A percentile compares a stretch with the other conserved stretches of the same genome.
Evolutionary conservation across 176 grass and related monocot genomes (phyloP).

Genomic region (Pontederia paniculata): DNA sequence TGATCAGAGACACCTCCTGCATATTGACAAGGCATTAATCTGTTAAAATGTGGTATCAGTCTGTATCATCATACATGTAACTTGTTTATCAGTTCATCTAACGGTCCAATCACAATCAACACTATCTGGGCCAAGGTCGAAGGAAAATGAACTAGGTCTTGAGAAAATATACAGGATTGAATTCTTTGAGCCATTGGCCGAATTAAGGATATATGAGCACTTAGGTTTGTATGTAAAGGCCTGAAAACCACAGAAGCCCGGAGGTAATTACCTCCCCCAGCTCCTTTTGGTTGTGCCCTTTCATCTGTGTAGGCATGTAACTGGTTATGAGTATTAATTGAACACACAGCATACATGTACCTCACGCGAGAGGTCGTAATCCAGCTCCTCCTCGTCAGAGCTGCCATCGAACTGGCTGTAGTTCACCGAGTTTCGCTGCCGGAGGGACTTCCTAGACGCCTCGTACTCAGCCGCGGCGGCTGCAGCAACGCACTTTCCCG

Average conservation of each 20-base stretch:
- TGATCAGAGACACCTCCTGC: constrained; percentile 33
- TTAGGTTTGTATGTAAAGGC: too few relatives aligned
- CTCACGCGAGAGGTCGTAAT: neutral
- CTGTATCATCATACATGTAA: neutral
- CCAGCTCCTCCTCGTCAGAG: constrained; percentile 41
- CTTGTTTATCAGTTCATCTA: neutral
- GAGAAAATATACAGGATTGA: too few relatives aligned
- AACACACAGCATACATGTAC: neutral
- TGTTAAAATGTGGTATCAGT: too few relatives aligned
- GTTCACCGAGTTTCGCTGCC: constrained; percentile 50
- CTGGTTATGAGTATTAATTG: neutral
- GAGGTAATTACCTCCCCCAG: too few relatives aligned
- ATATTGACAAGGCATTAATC: neutral
- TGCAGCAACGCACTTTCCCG: constrained; percentile 9
- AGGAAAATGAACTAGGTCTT: too few relatives aligned
- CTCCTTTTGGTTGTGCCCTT: too few relatives aligned
- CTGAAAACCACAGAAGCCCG: too few relatives aligned
- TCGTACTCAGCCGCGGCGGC: constrained; percentile 27
- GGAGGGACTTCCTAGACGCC: constrained; percentile 44
- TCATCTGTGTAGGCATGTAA: too few relatives aligned
- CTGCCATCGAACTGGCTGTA: constrained; percentile 47
- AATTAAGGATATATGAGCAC: too few relatives aligned
- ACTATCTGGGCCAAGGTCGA: too few relatives aligned
- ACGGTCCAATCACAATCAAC: too few relatives aligned
- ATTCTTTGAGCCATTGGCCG: too few relatives aligned